A percentile compares a stretch with the other conserved stretches of the same genome.
Conservation (phyloP, 352 stramenopile species). For the Phytophthora colocasiae region DNA sequence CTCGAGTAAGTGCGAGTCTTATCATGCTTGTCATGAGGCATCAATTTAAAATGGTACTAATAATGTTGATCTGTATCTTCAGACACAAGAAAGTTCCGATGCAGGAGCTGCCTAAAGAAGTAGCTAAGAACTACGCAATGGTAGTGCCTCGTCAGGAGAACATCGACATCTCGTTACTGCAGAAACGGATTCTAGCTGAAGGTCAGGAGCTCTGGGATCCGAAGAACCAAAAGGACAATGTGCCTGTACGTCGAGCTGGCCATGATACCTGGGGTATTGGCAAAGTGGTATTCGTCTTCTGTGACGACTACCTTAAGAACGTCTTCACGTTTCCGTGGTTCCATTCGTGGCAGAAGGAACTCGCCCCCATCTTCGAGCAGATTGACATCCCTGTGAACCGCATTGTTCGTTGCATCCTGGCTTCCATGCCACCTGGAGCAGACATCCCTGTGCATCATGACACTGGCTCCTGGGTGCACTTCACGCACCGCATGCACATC, state of each 20-base stretch:
- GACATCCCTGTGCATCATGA: conserved; percentile 98
- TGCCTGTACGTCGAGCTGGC: conserved; percentile 92
- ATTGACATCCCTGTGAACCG: conserved; percentile 85
- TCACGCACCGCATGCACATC: conserved; percentile 97
- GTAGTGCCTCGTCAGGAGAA: conserved; percentile 65
- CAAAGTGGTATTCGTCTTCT: conserved; percentile 99
- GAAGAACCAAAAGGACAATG: conserved; percentile 82
- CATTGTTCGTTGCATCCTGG: conserved; percentile 96
- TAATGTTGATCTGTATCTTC: neutral
- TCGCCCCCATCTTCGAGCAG: conserved; percentile 90
- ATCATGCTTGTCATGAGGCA: neutral
- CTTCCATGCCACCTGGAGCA: conserved; percentile 94
- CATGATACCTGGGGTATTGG: conserved; percentile 98
- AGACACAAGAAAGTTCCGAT: conserved; percentile 82
- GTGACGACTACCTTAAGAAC: conserved; percentile 97
- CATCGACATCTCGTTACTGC: conserved; percentile 70
- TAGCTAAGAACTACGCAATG: conserved; percentile 52
- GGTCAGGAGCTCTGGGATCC: conserved; percentile 74
- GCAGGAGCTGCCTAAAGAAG: conserved; percentile 53
- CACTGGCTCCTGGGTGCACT: conserved; percentile 96
- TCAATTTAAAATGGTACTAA: neutral
- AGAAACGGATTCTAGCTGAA: conserved; percentile 59
- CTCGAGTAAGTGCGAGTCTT: conserved; percentile 34
- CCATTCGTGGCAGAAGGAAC: conserved; percentile 78
- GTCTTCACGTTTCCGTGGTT: conserved; percentile 97